Base-by-base conservation (phyloP, 768 basidiomycete genomes). In the Lepiota subincarnata region DNA sequence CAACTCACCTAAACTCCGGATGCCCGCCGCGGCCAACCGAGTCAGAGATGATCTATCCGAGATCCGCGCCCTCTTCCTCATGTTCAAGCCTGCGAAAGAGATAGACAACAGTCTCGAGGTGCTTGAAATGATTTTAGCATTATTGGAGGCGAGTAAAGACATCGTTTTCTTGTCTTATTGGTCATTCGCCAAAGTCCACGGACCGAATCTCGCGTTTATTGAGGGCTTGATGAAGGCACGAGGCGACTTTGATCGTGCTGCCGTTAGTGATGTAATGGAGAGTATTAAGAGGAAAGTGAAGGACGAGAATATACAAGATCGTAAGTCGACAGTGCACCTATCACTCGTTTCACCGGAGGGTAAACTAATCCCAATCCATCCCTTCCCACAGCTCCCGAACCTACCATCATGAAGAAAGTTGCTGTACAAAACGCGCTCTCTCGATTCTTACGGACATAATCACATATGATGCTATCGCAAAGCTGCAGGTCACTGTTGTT, bases 111-210 rank as follows among this genome's bases (percentile, higher is more conserved):
- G 84, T 58, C 92, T 99, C 58, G 89, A 92, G 62, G 84, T 98
- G 34, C 68, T 98, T 51, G 92, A 98, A 66, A 76, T 86, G 75
- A 80, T 93, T 36, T 73, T 92, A 19, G 77, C 84, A 3, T 78
- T 98, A 65, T 72, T 97, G 31, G 86, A 90, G 55, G 91, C 95
- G 1, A 90, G 88, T 38, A 88, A 88, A 71, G 87, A 88, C 57
- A 82, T 98, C 69, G 86, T 87, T 2, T 96, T 96, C 75, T 72
- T 98, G 50, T 94, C 94, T 10, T 97, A 89, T 69, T 97, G 90
- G 86, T 75, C 82, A 3, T 98, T 99, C 68, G 95, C 94, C 14
- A 91, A 91, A 63, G 84, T 87, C 19, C 89, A 96, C 68, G 97
- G 97, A 4, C 93, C 96, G 20, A 94, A 95, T 60, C 77, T 97